Conservation (phyloP, 108 stramenopile genomes). For the Pseudonitzschia delicatissima region DNA sequence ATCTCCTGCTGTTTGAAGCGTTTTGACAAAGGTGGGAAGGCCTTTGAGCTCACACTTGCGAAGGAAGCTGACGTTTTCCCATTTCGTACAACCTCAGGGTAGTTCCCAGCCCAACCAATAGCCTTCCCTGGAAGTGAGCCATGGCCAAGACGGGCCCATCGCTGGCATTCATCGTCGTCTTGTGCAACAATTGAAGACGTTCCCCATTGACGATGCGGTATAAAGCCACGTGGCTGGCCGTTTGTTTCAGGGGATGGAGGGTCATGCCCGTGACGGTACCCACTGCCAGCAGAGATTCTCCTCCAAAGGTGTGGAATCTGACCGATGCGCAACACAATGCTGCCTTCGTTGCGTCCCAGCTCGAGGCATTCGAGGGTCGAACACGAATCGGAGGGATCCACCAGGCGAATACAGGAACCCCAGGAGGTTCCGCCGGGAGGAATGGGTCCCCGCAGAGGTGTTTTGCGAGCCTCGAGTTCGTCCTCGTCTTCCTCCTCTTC, state of each 20-base stretch:
- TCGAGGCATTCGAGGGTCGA: conserved; percentile 87
- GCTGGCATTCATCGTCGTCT: conserved; percentile 77
- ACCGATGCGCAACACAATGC: conserved; percentile 91
- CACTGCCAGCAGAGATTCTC: conserved; percentile 91
- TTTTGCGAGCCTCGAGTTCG: conserved; percentile 55
- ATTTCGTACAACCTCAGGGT: conserved; percentile 91
- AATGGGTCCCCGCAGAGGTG: conserved; percentile 87
- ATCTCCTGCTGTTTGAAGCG: conserved; percentile 84
- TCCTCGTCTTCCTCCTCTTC: conserved; percentile 69
- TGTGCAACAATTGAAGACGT: conserved; percentile 88
- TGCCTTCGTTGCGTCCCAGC: conserved; percentile 89
- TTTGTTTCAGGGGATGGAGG: conserved; percentile 80
- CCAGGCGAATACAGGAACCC: conserved; percentile 94
- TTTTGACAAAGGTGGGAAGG: conserved; percentile 87
- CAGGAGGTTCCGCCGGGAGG: conserved; percentile 78
- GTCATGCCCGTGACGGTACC: conserved; percentile 90
- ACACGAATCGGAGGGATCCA: conserved; percentile 82
- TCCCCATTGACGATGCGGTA: conserved; percentile 86
- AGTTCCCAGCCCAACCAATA: conserved; percentile 92
- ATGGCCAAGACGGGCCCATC: conserved; percentile 74
- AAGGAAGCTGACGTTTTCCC: conserved; percentile 95
- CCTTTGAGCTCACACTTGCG: conserved; percentile 93
- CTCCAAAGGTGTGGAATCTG: conserved; percentile 89
- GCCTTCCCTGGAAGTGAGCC: conserved; percentile 89
- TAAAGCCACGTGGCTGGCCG: conserved; percentile 67